Base-by-base conservation (phyloP, 129 eudicot genomes). In the Pittosporum tobira region DNA sequence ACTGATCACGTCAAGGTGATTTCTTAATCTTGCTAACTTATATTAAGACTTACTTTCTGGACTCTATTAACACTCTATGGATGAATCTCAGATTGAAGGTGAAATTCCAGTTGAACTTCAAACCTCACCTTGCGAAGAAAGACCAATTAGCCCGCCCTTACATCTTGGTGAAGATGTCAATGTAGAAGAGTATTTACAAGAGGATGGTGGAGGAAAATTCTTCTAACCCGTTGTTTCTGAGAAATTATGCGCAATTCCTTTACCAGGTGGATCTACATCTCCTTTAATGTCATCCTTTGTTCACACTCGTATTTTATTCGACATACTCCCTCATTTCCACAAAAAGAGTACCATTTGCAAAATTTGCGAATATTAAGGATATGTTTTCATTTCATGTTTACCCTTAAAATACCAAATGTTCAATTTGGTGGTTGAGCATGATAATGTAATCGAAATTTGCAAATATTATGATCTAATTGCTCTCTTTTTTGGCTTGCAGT, bases 211-310 rank as follows among this genome's bases (percentile, higher is more conserved):
- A 75, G 42, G 76, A 74, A 57, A 66, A 69, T 60, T 75, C 83
- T 49, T 52, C 57, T 11, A 71, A 84, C 43, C 78, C 77, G 18
- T 61, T 73, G 76, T 48, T 63, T 51, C 72, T 88, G 67, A 73
- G 74, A 67, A 81, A 76, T 55, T 77, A 84, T 38, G 85, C 87
- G 16, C 75, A 56, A 5, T 84, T 81, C 64, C 76, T 88, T 52
- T 76, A 61, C 66, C 69, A 84, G 86, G 96, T 85, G 40, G 54
- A 30, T 52, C 63, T 62, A n/a, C 51, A 5, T n/a, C 11, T 24
- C 48, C 46, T 18, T 6, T 31, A n/a, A 7, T 18, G 42, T 11
- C 3, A 45, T 34, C 19, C 4, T 27, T 19, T 21, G 45, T 10
- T 7, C 4, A 5, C 2, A 8, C 21, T 31, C 25, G n/a, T 10